Evolutionary conservation across 1,284 basidiomycete species (phyloP), one percentile per base, ranked within the genome.

Genomic region (Fomes fomentarius): DNA sequence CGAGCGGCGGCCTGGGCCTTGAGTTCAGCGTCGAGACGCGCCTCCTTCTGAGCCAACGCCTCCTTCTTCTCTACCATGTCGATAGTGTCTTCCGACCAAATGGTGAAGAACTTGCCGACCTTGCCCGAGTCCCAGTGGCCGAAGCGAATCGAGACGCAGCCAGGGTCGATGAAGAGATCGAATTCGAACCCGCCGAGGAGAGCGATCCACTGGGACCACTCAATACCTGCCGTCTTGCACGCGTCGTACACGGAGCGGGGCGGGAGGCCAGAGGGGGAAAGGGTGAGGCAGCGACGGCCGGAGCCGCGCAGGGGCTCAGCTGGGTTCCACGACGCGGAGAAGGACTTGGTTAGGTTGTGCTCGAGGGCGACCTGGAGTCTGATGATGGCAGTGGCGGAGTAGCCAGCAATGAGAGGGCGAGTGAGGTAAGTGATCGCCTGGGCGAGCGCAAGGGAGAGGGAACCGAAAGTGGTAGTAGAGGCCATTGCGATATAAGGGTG

Each of bases 151-250:
- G 84, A 85, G 59, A 92, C 81, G 67, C 80, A 83, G 52, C 87
- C 89, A 53, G 89, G 89, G 69, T 91, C 86, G 62, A 90, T 80
- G 70, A 87, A 85, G 56, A 92, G 80, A 69, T 91, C 89, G 63
- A 91, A 85, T 70, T 88, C 86, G 51, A 75, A 71, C 60, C 80
- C 78, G 8, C 89, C 87, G 50, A 91, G 80, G 50, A 79, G 74
- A 40, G 77, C 64, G 47, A 89, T 86, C 89, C 89, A 91, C 64
- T 87, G 81, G 55, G 83, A 82, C 89, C 89, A 91, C 61, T 88
- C 83, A 33, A 91, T 78, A 55, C 81, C 81, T 31, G 85, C 76
- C 28, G 82, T 76, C 50, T 82, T 72, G 71, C 88, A 90, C 14
- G 89, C 85, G 49, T 80, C 73, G 73, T 88, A 83, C 64, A 92